These are phyloP conservation scores for Lactarius hatsudake DNA, from an alignment of 768 basidiomycete species.

Conservation along the genomic window DNA sequence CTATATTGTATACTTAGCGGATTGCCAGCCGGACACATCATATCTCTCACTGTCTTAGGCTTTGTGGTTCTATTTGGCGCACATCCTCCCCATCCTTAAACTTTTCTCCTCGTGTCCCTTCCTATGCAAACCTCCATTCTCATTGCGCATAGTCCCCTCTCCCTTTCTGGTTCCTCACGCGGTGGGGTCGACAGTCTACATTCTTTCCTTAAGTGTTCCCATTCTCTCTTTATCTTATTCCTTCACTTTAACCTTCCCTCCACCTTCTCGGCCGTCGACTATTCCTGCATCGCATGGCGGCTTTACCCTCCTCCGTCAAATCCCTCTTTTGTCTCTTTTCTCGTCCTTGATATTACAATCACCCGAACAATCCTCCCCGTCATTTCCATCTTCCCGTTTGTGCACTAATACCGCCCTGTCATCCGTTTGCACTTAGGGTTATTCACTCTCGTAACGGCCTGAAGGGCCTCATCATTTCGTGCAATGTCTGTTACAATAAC, in stretches of 20 bases:
- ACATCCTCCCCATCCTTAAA: constrained; percentile 28
- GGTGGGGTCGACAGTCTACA: constrained; percentile 55
- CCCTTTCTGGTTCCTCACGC: constrained; percentile 46
- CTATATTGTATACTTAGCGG: constrained; percentile 29
- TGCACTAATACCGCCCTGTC: constrained; percentile 29
- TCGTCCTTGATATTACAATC: constrained; percentile 24
- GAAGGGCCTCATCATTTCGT: constrained; percentile 29
- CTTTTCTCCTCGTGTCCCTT: constrained; percentile 16
- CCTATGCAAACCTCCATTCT: constrained; percentile 53
- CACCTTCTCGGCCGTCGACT: constrained; percentile 38
- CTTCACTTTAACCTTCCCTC: constrained; percentile 60
- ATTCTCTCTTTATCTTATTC: constrained; percentile 80
- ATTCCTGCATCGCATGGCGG: constrained; percentile 36
- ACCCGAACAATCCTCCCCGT: constrained; percentile 29
- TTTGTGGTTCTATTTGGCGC: constrained; percentile 27
- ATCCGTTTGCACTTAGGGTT: constrained; percentile 26
- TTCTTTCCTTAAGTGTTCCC: constrained; percentile 42
- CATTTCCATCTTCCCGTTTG: constrained; percentile 25
- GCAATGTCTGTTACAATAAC: constrained; percentile 29
- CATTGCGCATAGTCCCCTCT: constrained; percentile 51
- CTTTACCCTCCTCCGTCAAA: constrained; percentile 26
- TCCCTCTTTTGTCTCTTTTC: constrained; percentile 17
- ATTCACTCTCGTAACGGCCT: constrained; percentile 28
- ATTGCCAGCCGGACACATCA: constrained; percentile 25
- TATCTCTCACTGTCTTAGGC: constrained; percentile 27